phyloP scores from a whole-genome alignment of 257 asterid genomes.

The Buddleja alternifolia region DNA sequence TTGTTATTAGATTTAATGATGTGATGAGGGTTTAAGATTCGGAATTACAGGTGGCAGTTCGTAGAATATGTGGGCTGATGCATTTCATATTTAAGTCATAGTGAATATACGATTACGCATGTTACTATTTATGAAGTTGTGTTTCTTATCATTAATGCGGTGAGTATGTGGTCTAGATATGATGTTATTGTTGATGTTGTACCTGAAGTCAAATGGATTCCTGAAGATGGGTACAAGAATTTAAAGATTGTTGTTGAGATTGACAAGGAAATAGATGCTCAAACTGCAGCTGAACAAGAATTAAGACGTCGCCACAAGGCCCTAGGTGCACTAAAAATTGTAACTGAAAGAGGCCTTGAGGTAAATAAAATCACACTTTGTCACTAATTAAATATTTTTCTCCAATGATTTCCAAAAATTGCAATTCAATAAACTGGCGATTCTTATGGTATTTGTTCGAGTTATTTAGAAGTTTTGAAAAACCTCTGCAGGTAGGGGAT shows the following conservation, averaged over 20 bases:
- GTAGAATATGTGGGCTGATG: not conserved
- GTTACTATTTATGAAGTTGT: constrained; percentile 14
- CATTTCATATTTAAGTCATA: constrained; percentile 1
- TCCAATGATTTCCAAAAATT: not conserved
- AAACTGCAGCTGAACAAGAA: constrained; percentile 76
- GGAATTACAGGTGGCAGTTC: not conserved
- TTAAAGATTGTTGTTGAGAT: constrained; percentile 86
- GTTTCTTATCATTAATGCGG: constrained; percentile 19
- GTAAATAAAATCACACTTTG: constrained; percentile 36
- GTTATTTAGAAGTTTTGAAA: constrained; percentile 15
- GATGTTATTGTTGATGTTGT: constrained; percentile 86
- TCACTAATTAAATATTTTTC: constrained; percentile 11
- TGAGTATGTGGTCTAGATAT: constrained; percentile 52
- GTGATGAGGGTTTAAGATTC: too few relatives aligned
- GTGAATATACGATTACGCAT: not conserved
- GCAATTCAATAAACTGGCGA: not conserved
- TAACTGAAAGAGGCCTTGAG: constrained; percentile 85
- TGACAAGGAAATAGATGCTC: constrained; percentile 85
- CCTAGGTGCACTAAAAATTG: constrained; percentile 77
- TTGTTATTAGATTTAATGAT: too few relatives aligned
- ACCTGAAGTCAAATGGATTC: constrained; percentile 88
- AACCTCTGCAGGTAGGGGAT: constrained; percentile 75
- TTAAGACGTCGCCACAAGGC: constrained; percentile 77
- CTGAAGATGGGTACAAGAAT: constrained; percentile 90
- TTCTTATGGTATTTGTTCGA: constrained; percentile 7